These are phyloP conservation scores for Phaeosphaeriaceae sp. DNA, from an alignment of 2,329 filamentous ascomycete species.

Conservation along the genomic window DNA sequence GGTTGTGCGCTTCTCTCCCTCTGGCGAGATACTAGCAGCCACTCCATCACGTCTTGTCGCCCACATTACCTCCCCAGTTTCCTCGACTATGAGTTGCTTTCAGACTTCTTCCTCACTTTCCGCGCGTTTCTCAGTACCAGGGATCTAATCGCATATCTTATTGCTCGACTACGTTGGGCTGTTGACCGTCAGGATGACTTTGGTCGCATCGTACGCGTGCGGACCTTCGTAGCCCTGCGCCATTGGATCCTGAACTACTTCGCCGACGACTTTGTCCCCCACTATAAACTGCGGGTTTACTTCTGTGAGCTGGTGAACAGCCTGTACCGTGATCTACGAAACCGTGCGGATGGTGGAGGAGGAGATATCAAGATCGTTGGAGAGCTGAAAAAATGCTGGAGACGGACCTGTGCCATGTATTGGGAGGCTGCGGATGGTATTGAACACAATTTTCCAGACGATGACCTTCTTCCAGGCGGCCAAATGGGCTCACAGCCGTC, in stretches of 20 bases:
- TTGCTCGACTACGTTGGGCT: slow-evolving; percentile 87
- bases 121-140: slow-evolving; percentile 80
- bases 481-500: slow-evolving; percentile 55
- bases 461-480: slow-evolving; percentile 78
- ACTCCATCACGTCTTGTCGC: slow-evolving; percentile 90
- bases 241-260: slow-evolving; percentile 99
- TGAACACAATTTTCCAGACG: slow-evolving; percentile 63
- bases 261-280: slow-evolving; percentile 85
- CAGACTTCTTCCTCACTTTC: slow-evolving; percentile 97
- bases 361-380: slow-evolving; percentile 84
- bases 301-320: slow-evolving; percentile 84
- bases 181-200: slow-evolving; percentile 79
- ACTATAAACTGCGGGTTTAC: slow-evolving; percentile 72
- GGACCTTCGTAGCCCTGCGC: slow-evolving; percentile 91
- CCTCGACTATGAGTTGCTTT: slow-evolving; percentile 94
- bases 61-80: slow-evolving; percentile 97
- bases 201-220: slow-evolving; percentile 91
- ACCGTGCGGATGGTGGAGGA: slow-evolving; percentile 59
- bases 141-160: slow-evolving; percentile 80
- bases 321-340: slow-evolving; percentile 60
- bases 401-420: slow-evolving; percentile 84
- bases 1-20: slow-evolving; percentile 81
- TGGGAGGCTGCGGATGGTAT: slow-evolving; percentile 80
- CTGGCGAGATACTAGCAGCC: slow-evolving; percentile 81
- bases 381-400: slow-evolving; percentile 97